Conservation (phyloP, 2,329 filamentous ascomycete genomes). For the Diaporthe velutina region DNA sequence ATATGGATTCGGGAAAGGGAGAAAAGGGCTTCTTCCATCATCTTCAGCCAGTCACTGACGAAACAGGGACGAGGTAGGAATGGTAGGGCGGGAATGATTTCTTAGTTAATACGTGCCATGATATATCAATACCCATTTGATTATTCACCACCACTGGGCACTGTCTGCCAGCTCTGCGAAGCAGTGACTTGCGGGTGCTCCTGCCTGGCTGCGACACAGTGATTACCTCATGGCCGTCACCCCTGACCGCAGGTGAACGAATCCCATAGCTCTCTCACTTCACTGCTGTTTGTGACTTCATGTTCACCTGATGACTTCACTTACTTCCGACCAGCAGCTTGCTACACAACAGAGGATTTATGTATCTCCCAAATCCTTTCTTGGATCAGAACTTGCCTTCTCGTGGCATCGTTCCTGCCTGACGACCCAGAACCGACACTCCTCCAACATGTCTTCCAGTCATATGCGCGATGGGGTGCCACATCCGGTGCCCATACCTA, state of each 20-base stretch:
- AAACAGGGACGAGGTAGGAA: too few species aligned
- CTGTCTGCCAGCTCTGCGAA: neutral
- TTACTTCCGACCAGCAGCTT: neutral
- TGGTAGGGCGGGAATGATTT: neutral
- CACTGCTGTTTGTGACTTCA: neutral
- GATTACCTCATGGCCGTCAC: neutral
- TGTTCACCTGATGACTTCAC: neutral
- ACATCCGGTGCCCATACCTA: neutral
- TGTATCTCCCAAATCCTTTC: neutral
- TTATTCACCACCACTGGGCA: neutral
- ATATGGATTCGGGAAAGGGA: neutral
- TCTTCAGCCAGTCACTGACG: neutral
- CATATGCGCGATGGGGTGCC: neutral
- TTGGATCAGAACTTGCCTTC: neutral
- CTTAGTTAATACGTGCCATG: constrained; percentile 9
- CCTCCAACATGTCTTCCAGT: too few species aligned
- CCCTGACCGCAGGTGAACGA: neutral
- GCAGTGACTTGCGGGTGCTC: neutral
- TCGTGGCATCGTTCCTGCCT: neutral
- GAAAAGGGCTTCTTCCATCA: too few species aligned
- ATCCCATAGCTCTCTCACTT: neutral
- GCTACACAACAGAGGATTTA: neutral
- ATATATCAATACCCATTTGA: constrained; percentile 31
- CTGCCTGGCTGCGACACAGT: neutral
- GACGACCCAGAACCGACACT: neutral